phyloP scores from a whole-genome alignment of 805 yeast species.

The Candida ascalaphidarum region DNA sequence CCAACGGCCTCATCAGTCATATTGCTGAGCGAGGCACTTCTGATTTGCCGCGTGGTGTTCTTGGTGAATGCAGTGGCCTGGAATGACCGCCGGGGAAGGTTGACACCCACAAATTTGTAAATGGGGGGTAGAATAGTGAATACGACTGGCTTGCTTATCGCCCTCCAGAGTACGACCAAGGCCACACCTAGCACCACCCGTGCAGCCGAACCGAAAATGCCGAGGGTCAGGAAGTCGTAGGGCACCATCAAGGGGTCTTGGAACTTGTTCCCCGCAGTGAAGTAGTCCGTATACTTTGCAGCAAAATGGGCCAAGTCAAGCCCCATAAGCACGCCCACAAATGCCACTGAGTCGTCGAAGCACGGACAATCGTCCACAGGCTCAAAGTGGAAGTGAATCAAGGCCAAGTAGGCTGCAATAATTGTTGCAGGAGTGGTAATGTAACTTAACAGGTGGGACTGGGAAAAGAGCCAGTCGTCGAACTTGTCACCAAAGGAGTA shows the following conservation, averaged over 20 bases:
- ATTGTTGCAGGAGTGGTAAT: slow-evolving; percentile 25
- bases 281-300: slow-evolving; percentile 22
- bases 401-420: slow-evolving; percentile 31
- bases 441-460: too few relatives aligned
- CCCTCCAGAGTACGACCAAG: slow-evolving; percentile 65
- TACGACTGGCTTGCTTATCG: slow-evolving; percentile 58
- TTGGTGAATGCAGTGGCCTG: slow-evolving; percentile 28
- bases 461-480: slow-evolving; percentile 36
- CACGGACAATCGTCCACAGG: slow-evolving; percentile 96
- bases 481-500: slow-evolving; percentile 27
- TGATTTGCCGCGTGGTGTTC: slow-evolving; percentile 22
- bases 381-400: slow-evolving; percentile 64
- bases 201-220: slow-evolving; percentile 28
- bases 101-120: slow-evolving; percentile 33
- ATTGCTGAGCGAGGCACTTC: slow-evolving; percentile 32
- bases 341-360: slow-evolving; percentile 90
- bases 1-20: slow-evolving; percentile 16
- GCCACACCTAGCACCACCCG: slow-evolving; percentile 57
- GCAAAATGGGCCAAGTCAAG: slow-evolving; percentile 56
- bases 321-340: slow-evolving; percentile 81
- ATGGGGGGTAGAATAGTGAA: slow-evolving; percentile 51
- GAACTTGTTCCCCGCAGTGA: slow-evolving; percentile 9
- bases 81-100: slow-evolving; percentile 30
- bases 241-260: slow-evolving; percentile 30
- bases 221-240: slow-evolving; percentile 32